phyloP scores from a whole-genome alignment of 768 basidiomycete species.

The Russula brevipes region DNA sequence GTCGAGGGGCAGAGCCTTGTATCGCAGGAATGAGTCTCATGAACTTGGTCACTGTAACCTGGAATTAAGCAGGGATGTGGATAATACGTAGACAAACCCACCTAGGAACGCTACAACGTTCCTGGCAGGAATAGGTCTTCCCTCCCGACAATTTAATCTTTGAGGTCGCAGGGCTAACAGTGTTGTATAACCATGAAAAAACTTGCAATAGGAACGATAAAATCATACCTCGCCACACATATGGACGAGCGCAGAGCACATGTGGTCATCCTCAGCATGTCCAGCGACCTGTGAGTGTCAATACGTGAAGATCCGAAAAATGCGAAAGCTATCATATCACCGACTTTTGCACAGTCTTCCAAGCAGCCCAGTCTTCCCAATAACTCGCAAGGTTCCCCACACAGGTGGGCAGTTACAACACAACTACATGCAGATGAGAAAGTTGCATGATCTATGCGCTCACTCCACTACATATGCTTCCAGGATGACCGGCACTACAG shows the following conservation, averaged over 20 bases:
- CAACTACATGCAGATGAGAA: conserved; percentile 38
- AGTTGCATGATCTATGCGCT: neutral
- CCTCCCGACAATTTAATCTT: conserved; percentile 6
- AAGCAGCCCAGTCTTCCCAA: conserved; percentile 47
- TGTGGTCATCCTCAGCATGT: conserved; percentile 46
- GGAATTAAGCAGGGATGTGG: too few relatives aligned
- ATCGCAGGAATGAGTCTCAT: conserved; percentile 47
- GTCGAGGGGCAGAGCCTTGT: conserved; percentile 47
- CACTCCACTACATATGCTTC: conserved; percentile 47
- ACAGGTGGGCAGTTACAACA: conserved; percentile 45
- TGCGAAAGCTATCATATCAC: neutral
- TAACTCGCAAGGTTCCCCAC: conserved; percentile 47
- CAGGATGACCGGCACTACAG: conserved; percentile 51
- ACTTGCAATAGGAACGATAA: neutral
- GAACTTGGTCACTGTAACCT: conserved; percentile 39
- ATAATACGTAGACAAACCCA: neutral
- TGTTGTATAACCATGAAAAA: neutral
- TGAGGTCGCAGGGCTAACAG: conserved; percentile 22
- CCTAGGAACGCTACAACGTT: conserved; percentile 15
- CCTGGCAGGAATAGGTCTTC: conserved; percentile 15
- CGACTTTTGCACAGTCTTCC: conserved; percentile 50
- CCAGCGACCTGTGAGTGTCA: conserved; percentile 38
- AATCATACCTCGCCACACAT: conserved; percentile 49
- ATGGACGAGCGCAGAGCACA: conserved; percentile 50
- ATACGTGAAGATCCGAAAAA: neutral